Percentiles rank a stretch among this genome's conserved stretches.
Conservation (phyloP, 192 early-diverging fungal species). For the Lobosporangium transversale region DNA sequence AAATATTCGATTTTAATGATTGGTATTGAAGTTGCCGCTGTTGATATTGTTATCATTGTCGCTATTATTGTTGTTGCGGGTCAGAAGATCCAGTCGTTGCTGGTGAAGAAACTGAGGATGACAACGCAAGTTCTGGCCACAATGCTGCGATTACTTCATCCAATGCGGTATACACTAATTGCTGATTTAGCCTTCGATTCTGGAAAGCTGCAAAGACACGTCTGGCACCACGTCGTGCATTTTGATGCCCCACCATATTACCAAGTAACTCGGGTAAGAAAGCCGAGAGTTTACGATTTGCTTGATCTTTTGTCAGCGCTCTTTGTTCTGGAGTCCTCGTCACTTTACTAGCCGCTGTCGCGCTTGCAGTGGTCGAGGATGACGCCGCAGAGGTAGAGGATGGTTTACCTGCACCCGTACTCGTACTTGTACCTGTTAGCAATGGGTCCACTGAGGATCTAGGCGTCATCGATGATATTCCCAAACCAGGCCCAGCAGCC, state of each 20-base stretch:
- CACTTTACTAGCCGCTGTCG: conserved; percentile 5
- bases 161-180: conserved; percentile 76
- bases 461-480: conserved; percentile 10
- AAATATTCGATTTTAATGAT: no score
- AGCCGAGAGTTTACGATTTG: conserved; percentile 64
- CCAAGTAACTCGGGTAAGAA: conserved; percentile 78
- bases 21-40: no score
- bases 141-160: conserved; percentile 77
- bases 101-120: background rate
- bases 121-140: conserved; percentile 72
- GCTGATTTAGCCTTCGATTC: conserved; percentile 78
- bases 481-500: conserved; percentile 2
- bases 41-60: no score
- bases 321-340: conserved; percentile 60
- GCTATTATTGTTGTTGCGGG: no score
- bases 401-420: background rate
- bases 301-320: conserved; percentile 54
- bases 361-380: background rate
- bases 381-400: background rate
- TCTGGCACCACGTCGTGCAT: conserved; percentile 79
- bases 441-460: background rate
- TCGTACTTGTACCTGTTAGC: background rate
- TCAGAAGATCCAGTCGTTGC: no score
- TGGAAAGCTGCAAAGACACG: conserved; percentile 79
- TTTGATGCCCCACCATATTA: conserved; percentile 83